Evolutionary conservation across 768 basidiomycete species (phyloP).

Genomic region (Austroboletus eburneus): DNA sequence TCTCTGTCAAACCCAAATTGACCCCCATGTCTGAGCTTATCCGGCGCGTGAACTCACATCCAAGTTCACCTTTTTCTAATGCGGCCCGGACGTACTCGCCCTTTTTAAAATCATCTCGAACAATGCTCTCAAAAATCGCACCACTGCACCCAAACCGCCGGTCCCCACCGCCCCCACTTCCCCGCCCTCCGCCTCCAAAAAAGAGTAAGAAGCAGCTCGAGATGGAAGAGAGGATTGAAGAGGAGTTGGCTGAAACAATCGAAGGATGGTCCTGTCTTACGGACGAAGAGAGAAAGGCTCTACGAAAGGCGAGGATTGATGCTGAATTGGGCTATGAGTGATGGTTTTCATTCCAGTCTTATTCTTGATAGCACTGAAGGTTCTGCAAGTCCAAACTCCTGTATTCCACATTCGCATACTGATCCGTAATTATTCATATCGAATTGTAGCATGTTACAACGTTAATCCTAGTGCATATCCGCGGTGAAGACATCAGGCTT

Average conservation of each 20-base stretch:
- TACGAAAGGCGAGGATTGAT: constrained; percentile 60
- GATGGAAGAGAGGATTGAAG: constrained; percentile 75
- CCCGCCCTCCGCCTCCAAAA: constrained; percentile 65
- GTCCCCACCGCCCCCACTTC: constrained; percentile 69
- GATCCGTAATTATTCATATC: background rate
- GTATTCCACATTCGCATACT: background rate
- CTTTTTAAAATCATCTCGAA: constrained; percentile 59
- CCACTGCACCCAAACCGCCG: constrained; percentile 72
- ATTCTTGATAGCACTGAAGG: background rate
- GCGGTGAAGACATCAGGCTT: background rate
- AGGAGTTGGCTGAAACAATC: constrained; percentile 68
- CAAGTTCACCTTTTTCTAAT: constrained; percentile 48
- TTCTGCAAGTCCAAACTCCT: background rate
- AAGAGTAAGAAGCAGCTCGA: constrained; percentile 79
- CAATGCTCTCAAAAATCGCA: constrained; percentile 61
- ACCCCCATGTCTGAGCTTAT: constrained; percentile 76
- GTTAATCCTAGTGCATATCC: constrained; percentile 3
- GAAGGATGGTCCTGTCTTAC: constrained; percentile 54
- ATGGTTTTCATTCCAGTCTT: background rate
- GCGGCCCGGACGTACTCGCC: constrained; percentile 50
- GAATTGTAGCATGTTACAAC: background rate
- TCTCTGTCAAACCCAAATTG: constrained; percentile 50
- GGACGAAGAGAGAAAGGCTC: constrained; percentile 43
- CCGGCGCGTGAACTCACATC: constrained; percentile 62
- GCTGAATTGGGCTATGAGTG: constrained; percentile 59